A percentile compares a stretch with the other conserved stretches of the same genome.
phyloP scores from a whole-genome alignment of 2,329 filamentous ascomycete species.

The Rhinocladiella mackenziei region DNA sequence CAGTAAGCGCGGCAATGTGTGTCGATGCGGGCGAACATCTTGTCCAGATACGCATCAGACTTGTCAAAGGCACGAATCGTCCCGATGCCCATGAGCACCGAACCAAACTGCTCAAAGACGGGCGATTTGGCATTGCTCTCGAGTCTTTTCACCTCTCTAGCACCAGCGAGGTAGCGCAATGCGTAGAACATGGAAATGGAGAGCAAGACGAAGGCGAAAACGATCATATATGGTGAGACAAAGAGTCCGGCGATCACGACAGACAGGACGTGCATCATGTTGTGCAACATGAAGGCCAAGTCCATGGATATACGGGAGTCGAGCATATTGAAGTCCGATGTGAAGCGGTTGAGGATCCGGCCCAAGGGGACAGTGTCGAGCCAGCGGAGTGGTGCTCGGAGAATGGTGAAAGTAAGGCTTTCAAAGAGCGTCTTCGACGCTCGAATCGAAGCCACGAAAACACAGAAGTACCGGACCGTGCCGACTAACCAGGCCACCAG shows the following conservation, averaged over 20 bases:
- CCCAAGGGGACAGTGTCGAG: conserved; percentile 75
- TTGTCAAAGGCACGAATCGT: conserved; percentile 76
- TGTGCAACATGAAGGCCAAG: conserved; percentile 57
- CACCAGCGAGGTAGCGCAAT: conserved; percentile 62
- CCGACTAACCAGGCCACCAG: conserved; percentile 52
- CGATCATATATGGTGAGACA: conserved; percentile 63
- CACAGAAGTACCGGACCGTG: conserved; percentile 59
- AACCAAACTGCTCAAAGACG: conserved; percentile 74
- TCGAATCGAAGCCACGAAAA: conserved; percentile 62
- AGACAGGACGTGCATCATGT: conserved; percentile 60
- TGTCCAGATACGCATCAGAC: conserved; percentile 59
- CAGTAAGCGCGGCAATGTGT: conserved; percentile 62
- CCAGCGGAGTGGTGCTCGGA: conserved; percentile 72
- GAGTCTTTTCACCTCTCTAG: conserved; percentile 70
- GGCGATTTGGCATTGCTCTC: conserved; percentile 74
- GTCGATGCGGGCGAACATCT: conserved; percentile 68
- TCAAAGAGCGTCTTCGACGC: conserved; percentile 68
- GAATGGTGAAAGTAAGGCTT: conserved; percentile 61
- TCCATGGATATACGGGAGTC: conserved; percentile 65
- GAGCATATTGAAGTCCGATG: conserved; percentile 69
- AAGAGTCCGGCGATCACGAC: conserved; percentile 64
- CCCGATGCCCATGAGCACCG: conserved; percentile 65
- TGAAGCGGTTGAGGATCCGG: conserved; percentile 73
- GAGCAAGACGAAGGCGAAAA: conserved; percentile 58
- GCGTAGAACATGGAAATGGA: conserved; percentile 57